These are phyloP conservation scores for Boletus pseudo-olivaceus DNA, from an alignment of 768 basidiomycete species.

Conservation along the genomic window DNA sequence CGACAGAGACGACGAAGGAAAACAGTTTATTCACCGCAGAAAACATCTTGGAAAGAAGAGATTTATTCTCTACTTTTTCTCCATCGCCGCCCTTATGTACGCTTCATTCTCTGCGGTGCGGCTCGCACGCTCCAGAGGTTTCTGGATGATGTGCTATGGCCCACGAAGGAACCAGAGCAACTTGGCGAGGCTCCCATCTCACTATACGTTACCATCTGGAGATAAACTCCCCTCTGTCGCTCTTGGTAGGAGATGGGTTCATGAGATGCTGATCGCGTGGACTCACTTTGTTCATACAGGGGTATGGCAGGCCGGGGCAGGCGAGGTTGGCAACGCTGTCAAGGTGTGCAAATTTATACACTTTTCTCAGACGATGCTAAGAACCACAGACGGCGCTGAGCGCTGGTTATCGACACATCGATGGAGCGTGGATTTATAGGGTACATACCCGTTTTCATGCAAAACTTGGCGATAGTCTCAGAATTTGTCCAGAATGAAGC, in stretches of 20 bases:
- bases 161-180: slow-evolving; percentile 20
- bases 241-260: slow-evolving; percentile 41
- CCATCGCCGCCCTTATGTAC: slow-evolving; percentile 22
- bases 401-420: slow-evolving; percentile 68
- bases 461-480: slow-evolving; percentile 1
- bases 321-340: slow-evolving; percentile 66
- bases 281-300: slow-evolving; percentile 34
- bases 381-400: slow-evolving; percentile 48
- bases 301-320: slow-evolving; percentile 56
- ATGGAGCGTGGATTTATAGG: slow-evolving; percentile 68
- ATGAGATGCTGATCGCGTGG: not conserved
- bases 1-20: slow-evolving; percentile 13
- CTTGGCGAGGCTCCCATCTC: slow-evolving; percentile 35
- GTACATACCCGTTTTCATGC: slow-evolving; percentile 33
- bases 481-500: slow-evolving; percentile 53
- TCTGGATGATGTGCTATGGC: slow-evolving; percentile 18
- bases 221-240: slow-evolving; percentile 67
- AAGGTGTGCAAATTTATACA: slow-evolving; percentile 37
- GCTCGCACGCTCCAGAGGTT: slow-evolving; percentile 20
- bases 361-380: not conserved
- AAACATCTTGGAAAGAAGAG: slow-evolving; percentile 16
- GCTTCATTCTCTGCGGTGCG: slow-evolving; percentile 15
- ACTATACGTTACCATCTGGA: slow-evolving; percentile 62
- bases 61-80: slow-evolving; percentile 21
- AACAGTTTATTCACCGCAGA: not conserved